These are phyloP conservation scores for Solanum pimpinellifolium DNA, from an alignment of 257 asterid species.

Conservation along the genomic window DNA sequence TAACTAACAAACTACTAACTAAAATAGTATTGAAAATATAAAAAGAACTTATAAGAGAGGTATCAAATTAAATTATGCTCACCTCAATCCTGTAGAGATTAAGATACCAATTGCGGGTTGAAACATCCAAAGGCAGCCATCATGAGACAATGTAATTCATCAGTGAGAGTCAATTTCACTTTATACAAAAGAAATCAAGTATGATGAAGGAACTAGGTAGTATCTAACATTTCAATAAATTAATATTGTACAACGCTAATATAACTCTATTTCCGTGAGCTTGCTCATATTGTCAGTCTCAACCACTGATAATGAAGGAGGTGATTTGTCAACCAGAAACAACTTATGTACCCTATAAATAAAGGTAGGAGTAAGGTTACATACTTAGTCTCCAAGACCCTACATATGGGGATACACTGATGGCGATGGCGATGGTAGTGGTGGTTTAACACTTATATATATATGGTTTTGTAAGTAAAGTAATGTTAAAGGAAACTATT, in stretches of 20 bases:
- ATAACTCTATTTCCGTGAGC: background rate
- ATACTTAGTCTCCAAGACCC: background rate
- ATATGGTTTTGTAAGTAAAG: background rate
- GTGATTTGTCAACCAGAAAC: background rate
- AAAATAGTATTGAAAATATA: background rate
- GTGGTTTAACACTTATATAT: background rate
- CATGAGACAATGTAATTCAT: background rate
- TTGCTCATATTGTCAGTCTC: background rate
- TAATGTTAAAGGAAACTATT: background rate
- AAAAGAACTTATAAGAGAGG: background rate
- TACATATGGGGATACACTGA: background rate
- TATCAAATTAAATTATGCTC: background rate
- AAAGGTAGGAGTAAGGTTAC: background rate
- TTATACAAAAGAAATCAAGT: background rate
- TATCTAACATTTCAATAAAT: background rate
- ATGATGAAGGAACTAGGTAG: background rate
- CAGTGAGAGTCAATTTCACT: background rate
- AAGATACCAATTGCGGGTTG: background rate
- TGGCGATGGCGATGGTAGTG: background rate
- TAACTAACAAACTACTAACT: background rate
- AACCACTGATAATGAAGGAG: background rate
- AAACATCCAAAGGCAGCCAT: background rate
- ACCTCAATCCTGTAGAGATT: background rate
- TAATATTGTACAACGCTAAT: background rate
- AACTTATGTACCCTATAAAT: background rate